These are phyloP conservation scores for Zancudomyces culisetae DNA, from an alignment of 371 early-diverging fungal species.

Conservation along the genomic window DNA sequence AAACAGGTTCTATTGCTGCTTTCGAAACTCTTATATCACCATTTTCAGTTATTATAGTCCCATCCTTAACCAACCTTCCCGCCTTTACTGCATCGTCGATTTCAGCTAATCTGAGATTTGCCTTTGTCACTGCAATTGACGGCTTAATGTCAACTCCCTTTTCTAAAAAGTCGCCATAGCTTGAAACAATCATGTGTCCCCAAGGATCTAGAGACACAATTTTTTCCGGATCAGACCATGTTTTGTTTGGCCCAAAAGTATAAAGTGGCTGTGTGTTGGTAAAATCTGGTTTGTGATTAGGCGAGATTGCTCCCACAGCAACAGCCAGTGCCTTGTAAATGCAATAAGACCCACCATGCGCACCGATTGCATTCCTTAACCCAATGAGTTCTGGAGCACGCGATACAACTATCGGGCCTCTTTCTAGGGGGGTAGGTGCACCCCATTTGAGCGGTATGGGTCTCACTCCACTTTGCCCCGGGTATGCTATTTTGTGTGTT, in stretches of 20 bases:
- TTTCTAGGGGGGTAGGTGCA: conserved; percentile 38
- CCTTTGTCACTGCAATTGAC: conserved; percentile 83
- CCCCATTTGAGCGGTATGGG: conserved; percentile 78
- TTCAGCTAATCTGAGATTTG: conserved; percentile 85
- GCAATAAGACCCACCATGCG: conserved; percentile 85
- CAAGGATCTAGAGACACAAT: conserved; percentile 90
- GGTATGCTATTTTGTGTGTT: conserved; percentile 45
- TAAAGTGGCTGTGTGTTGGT: conserved; percentile 73
- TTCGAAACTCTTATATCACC: conserved; percentile 82
- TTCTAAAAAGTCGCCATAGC: conserved; percentile 40
- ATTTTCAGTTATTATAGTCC: conserved; percentile 51
- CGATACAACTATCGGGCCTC: conserved; percentile 80
- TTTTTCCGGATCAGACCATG: conserved; percentile 73
- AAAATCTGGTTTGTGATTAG: conserved; percentile 70
- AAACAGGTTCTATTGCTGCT: conserved; percentile 93
- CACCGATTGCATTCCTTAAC: conserved; percentile 72
- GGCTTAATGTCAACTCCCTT: conserved; percentile 74
- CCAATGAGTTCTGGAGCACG: conserved; percentile 58
- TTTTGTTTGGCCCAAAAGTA: conserved; percentile 57
- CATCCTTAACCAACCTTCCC: conserved; percentile 52
- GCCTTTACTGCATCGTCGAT: conserved; percentile 53
- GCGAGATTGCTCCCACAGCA: conserved; percentile 73
- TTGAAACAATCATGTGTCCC: conserved; percentile 57
- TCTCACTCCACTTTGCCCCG: conserved; percentile 65
- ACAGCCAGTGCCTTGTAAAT: conserved; percentile 84